These are phyloP conservation scores for Penicillium desertorum DNA, from an alignment of 495 filamentous ascomycete species.

Conservation along the genomic window DNA sequence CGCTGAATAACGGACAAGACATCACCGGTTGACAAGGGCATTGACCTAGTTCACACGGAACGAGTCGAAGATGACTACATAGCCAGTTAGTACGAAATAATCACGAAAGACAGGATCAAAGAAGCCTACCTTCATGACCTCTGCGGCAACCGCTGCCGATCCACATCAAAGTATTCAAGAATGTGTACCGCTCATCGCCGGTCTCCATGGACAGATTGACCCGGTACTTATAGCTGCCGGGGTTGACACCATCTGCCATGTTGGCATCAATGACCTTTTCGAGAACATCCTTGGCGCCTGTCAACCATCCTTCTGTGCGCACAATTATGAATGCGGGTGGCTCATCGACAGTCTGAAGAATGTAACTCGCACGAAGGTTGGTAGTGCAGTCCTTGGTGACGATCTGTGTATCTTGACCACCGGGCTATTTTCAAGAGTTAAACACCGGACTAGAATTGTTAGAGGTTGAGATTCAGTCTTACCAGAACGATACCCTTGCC, in stretches of 20 bases:
- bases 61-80: slow-evolving; percentile 46
- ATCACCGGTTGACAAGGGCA: slow-evolving; percentile 21
- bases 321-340: slow-evolving; percentile 60
- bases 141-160: slow-evolving; percentile 58
- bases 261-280: slow-evolving; percentile 56
- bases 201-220: slow-evolving; percentile 61
- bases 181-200: slow-evolving; percentile 59
- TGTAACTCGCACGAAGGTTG: slow-evolving; percentile 52
- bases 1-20: slow-evolving; percentile 44
- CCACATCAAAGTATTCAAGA: slow-evolving; percentile 63
- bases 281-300: slow-evolving; percentile 56
- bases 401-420: slow-evolving; percentile 60
- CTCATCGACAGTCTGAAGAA: slow-evolving; percentile 59
- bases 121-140: slow-evolving; percentile 52
- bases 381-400: slow-evolving; percentile 56
- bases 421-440: slow-evolving; percentile 43
- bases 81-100: slow-evolving; percentile 16
- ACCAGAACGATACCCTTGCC: slow-evolving; percentile 60
- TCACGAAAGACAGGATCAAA: neutral
- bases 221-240: slow-evolving; percentile 57
- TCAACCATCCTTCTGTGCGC: slow-evolving; percentile 57
- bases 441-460: neutral
- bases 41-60: slow-evolving; percentile 46
- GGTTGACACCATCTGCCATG: slow-evolving; percentile 53
- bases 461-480: slow-evolving; percentile 25